Conservation (phyloP, 129 eudicot genomes). For the Glebionis coronaria region DNA sequence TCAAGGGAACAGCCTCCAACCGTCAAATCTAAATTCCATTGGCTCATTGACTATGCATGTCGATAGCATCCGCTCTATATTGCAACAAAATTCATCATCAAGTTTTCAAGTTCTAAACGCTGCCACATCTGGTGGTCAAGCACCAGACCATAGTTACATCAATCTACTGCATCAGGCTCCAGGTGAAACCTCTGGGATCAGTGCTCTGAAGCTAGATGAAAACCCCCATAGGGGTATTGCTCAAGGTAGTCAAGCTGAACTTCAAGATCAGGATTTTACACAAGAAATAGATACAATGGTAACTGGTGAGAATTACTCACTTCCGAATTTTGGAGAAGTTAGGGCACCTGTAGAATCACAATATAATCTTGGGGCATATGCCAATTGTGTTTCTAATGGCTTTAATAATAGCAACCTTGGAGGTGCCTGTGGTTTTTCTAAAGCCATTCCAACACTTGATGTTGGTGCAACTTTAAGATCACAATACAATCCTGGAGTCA, state of each 20-base stretch:
- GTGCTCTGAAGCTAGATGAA: background rate
- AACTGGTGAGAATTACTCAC: background rate
- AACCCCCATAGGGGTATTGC: background rate
- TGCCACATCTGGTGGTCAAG: background rate
- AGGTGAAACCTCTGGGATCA: background rate
- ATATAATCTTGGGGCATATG: background rate
- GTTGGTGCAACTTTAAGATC: no score
- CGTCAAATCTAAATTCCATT: background rate
- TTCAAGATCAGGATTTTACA: background rate
- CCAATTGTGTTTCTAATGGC: background rate
- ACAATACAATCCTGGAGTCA: no score
- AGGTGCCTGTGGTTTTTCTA: no score
- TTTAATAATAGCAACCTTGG: no score
- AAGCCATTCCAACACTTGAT: no score
- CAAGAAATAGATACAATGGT: no score
- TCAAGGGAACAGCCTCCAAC: background rate
- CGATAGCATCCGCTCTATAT: conserved; percentile 4
- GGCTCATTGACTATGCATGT: conserved; percentile 9
- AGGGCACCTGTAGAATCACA: conserved; percentile 10
- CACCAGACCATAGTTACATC: background rate
- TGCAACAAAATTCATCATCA: background rate
- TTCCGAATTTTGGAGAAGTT: background rate
- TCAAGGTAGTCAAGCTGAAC: background rate
- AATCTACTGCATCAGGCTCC: background rate
- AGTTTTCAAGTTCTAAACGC: background rate